phyloP scores from a whole-genome alignment of 2,329 filamentous ascomycete species.

The Arthrobotrys entomopaga region DNA sequence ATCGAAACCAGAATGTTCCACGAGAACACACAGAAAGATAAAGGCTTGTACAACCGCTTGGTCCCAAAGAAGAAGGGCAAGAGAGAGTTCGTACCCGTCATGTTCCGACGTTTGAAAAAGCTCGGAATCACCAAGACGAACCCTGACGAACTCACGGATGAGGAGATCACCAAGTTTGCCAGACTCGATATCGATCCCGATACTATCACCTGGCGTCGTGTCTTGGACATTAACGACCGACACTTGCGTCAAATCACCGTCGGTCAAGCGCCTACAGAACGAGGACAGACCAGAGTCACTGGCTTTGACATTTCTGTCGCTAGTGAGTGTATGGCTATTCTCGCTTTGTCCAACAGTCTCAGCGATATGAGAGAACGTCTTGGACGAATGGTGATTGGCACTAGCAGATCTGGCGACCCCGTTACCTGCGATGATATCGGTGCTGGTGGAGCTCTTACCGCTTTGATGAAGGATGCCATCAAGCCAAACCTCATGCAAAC shows the following conservation, averaged over 20 bases:
- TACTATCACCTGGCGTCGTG: constrained; percentile 96
- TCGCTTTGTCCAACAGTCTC: constrained; percentile 88
- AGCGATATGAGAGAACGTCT: constrained; percentile 91
- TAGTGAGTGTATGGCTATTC: constrained; percentile 97
- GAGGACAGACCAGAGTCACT: constrained; percentile 85
- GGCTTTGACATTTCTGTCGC: constrained; percentile 98
- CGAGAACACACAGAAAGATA: constrained; percentile 93
- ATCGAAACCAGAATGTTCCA: constrained; percentile 99
- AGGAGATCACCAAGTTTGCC: constrained; percentile 89
- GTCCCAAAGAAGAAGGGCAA: constrained; percentile 91
- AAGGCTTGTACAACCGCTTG: constrained; percentile 83
- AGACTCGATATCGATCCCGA: constrained; percentile 94
- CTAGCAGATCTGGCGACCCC: constrained; percentile 83
- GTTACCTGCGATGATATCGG: constrained; percentile 97
- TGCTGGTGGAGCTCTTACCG: constrained; percentile 88
- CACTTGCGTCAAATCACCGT: constrained; percentile 90
- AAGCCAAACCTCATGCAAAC: constrained; percentile 99
- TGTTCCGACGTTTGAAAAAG: constrained; percentile 94
- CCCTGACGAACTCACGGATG: constrained; percentile 86
- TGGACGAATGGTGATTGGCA: constrained; percentile 94
- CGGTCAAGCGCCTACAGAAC: constrained; percentile 88
- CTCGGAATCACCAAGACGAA: constrained; percentile 95
- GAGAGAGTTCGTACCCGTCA: constrained; percentile 84
- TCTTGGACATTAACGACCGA: constrained; percentile 96
- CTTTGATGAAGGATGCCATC: constrained; percentile 96